A percentile compares a stretch with the other conserved stretches of the same genome.
These are phyloP conservation scores for Cryptococcus hybrid DNA, from an alignment of 1,284 basidiomycete genomes.

Conservation along the genomic window DNA sequence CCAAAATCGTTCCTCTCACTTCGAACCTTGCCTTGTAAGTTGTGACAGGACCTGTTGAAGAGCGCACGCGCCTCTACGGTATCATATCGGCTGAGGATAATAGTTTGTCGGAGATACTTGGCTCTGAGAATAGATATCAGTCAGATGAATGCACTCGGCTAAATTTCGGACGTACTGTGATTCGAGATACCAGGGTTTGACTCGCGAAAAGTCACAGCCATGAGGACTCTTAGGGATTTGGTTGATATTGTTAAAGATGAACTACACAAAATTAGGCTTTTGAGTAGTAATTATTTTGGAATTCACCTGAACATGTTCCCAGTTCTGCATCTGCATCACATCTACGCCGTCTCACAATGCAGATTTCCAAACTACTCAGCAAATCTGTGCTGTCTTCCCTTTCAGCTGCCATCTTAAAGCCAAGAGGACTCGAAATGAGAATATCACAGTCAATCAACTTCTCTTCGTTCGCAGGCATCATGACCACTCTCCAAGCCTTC, in stretches of 20 bases:
- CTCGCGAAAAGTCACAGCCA: conserved; percentile 92
- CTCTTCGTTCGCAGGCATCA: conserved; percentile 47
- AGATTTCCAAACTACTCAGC: conserved; percentile 86
- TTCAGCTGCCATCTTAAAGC: conserved; percentile 86
- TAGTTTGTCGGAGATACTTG: conserved; percentile 78
- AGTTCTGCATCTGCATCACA: conserved; percentile 96
- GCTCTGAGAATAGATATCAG: conserved; percentile 55
- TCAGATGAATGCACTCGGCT: background rate
- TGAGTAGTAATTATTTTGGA: background rate
- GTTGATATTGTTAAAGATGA: conserved; percentile 80
- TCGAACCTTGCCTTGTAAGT: conserved; percentile 79
- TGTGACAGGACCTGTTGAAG: conserved; percentile 68
- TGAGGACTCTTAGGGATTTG: conserved; percentile 87
- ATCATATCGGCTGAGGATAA: conserved; percentile 85
- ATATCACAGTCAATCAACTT: conserved; percentile 69
- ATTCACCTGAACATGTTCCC: conserved; percentile 90
- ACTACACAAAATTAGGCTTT: conserved; percentile 55
- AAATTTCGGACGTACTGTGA: conserved; percentile 63
- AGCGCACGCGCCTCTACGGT: conserved; percentile 81
- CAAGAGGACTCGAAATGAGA: conserved; percentile 89
- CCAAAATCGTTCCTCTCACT: conserved; percentile 60
- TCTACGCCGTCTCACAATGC: conserved; percentile 92
- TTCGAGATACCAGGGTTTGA: conserved; percentile 97
- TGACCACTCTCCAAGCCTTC: conserved; percentile 88
- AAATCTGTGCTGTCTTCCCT: conserved; percentile 90